A percentile compares a stretch with the other conserved stretches of the same genome.
phyloP scores from a whole-genome alignment of 2,329 filamentous ascomycete species.

The Stachybotrys elegans region DNA sequence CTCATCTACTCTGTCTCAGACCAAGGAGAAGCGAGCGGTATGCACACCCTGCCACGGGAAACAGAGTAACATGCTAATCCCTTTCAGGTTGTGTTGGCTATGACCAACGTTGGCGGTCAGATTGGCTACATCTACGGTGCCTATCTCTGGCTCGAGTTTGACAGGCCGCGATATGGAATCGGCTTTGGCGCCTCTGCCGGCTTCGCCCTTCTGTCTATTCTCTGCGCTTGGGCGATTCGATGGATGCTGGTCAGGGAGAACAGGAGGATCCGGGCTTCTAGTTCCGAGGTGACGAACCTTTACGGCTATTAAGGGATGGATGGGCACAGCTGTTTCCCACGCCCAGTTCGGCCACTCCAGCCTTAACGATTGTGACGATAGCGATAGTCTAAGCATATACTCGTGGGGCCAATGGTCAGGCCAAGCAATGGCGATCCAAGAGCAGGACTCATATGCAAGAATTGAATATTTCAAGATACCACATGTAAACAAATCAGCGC shows the following conservation, averaged over 20 bases:
- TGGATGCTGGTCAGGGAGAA: slow-evolving; percentile 35
- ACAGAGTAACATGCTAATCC: rapidly evolving
- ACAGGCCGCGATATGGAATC: slow-evolving; percentile 39
- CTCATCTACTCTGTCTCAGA: slow-evolving; percentile 37
- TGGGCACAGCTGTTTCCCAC: too few relatives aligned
- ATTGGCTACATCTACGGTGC: slow-evolving; percentile 46
- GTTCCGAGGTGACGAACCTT: slow-evolving; percentile 27
- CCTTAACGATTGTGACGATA: too few relatives aligned
- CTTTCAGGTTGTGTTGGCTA: slow-evolving; percentile 31
- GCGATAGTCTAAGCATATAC: too few relatives aligned
- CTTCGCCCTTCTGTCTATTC: slow-evolving; percentile 30
- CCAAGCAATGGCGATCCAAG: too few relatives aligned
- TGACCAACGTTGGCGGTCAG: slow-evolving; percentile 42
- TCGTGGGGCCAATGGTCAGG: too few relatives aligned
- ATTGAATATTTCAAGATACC: too few relatives aligned
- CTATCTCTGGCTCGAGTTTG: slow-evolving; percentile 41
- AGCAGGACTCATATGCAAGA: too few relatives aligned
- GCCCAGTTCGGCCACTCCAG: too few relatives aligned
- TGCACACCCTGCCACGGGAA: slow-evolving; percentile 6
- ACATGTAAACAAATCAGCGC: too few relatives aligned
- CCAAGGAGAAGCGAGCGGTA: slow-evolving; percentile 43
- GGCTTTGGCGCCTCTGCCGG: slow-evolving; percentile 38
- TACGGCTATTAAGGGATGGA: slow-evolving; percentile 26
- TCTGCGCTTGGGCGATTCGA: slow-evolving; percentile 37
- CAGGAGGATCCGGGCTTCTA: slow-evolving; percentile 28